These are phyloP conservation scores for Xanthoconium separans DNA, from an alignment of 1,284 basidiomycete genomes.

Conservation along the genomic window DNA sequence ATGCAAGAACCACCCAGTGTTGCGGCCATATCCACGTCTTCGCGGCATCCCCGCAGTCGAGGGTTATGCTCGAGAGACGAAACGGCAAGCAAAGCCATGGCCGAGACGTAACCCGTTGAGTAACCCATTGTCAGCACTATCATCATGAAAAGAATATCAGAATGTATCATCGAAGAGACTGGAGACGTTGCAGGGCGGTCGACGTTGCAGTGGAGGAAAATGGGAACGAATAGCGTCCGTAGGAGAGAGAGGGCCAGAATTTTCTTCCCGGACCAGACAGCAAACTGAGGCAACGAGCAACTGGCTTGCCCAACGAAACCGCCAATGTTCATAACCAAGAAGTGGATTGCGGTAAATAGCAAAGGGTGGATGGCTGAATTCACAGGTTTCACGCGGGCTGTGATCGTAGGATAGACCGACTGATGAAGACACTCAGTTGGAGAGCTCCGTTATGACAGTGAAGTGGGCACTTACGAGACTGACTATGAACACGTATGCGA, in stretches of 20 bases:
- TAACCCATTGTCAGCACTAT: not conserved
- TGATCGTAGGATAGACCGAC: not conserved
- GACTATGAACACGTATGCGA: not conserved
- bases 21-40: slow-evolving; percentile 1
- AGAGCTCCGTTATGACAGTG: not conserved
- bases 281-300: not conserved
- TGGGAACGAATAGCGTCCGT: slow-evolving; percentile 1
- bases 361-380: not conserved
- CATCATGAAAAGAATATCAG: not conserved
- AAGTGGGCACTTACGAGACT: not conserved
- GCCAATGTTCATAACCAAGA: not conserved
- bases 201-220: not conserved
- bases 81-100: not conserved
- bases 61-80: slow-evolving; percentile 2
- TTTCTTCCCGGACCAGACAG: not conserved
- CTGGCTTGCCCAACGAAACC: not conserved
- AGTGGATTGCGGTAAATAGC: not conserved
- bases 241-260: slow-evolving; percentile 1
- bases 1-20: slow-evolving; percentile 3
- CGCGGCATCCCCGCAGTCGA: not conserved
- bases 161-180: not conserved
- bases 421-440: not conserved
- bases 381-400: not conserved
- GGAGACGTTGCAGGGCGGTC: not conserved
- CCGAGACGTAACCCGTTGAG: not conserved